Base-by-base conservation (phyloP, 1,284 basidiomycete species). In the Puccinia horiana region DNA sequence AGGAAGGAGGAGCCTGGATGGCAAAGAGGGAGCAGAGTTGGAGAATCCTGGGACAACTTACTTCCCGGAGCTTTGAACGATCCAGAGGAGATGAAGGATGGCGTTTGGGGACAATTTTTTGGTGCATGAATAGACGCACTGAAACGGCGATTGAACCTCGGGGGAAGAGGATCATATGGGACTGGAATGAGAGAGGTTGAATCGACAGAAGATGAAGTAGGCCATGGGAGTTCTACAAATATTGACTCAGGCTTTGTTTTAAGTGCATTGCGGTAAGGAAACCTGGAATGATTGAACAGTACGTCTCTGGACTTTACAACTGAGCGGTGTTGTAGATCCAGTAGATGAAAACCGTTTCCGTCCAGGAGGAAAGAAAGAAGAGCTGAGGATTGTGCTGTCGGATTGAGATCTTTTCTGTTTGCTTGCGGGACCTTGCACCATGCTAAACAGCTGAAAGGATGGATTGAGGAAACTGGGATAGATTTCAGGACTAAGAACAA, bases 351-450 rank as follows among this genome's bases (percentile, higher is more conserved):
- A 0, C 75, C 58, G 23, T 77, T 77, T 8, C 47, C 75, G 47
- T 77, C 58, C 4, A 26, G 0, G 0, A 63, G 58, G 18, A 65
- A 77, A 16, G 75, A 77, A 9, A 77, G 40, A 8, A 77, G 56
- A 35, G 65, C n/a, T 12, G 74, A 12, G 23, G 42, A 4, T 5
- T 37, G 23, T 42, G 8, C 70, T 20, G 16, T 73, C 16, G 18
- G 14, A 23, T 76, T 37, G 8, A 76, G 74, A 14, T 58, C 37
- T 0, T 20, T 3, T 1, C 37, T 2, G 18, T n/a, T 67, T 6
- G 58, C 61, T 20, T 65, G 58, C 12, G 76, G 76, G 14, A 78
- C n/a, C 44, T 56, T 67, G 26, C 32, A 67, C 23, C 29, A 79
- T 4, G 44, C 23, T 8, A 44, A 16, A 40, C 61, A 79, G 2